Evolutionary conservation across 192 early-diverging fungal species (phyloP).

Genomic region (Allomyces arbusculus): DNA sequence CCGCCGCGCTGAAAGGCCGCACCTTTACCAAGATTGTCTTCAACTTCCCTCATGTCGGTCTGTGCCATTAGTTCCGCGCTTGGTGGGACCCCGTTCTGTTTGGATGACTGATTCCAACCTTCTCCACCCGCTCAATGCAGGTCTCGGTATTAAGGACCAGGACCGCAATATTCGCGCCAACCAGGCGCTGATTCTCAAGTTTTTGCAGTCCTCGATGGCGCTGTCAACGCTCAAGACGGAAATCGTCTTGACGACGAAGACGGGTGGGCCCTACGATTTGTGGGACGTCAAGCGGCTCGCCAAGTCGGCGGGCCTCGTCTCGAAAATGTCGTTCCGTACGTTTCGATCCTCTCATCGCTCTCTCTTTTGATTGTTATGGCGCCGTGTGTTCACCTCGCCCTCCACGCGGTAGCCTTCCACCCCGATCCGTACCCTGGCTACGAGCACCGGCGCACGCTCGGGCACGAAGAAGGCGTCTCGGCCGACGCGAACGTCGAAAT

Average conservation of each 20-base stretch:
- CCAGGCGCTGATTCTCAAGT: conserved; percentile 42
- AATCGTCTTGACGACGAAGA: conserved; percentile 71
- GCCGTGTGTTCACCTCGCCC: no score
- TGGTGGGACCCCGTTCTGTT: not conserved
- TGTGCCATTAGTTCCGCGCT: not conserved
- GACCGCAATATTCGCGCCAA: conserved; percentile 61
- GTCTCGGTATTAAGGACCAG: conserved; percentile 80
- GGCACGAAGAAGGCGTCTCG: conserved; percentile 65
- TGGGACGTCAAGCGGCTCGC: conserved; percentile 72
- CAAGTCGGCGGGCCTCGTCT: conserved; percentile 34
- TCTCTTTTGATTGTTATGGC: not conserved
- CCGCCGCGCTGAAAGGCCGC: conserved; percentile 28
- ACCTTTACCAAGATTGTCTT: conserved; percentile 72
- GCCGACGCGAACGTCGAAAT: conserved; percentile 63
- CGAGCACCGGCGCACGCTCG: conserved; percentile 84
- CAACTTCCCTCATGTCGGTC: conserved; percentile 89
- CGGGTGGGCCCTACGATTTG: conserved; percentile 60
- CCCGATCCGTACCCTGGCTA: conserved; percentile 59
- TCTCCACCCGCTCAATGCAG: conserved; percentile 9
- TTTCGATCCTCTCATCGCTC: not conserved
- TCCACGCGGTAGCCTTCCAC: conserved; percentile 40
- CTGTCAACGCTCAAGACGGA: conserved; percentile 14
- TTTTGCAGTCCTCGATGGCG: conserved; percentile 27
- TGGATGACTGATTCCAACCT: not conserved
- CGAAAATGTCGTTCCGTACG: conserved; percentile 14